Conservation (phyloP, 2,329 filamentous ascomycete genomes). For the Aspergillus latus region DNA sequence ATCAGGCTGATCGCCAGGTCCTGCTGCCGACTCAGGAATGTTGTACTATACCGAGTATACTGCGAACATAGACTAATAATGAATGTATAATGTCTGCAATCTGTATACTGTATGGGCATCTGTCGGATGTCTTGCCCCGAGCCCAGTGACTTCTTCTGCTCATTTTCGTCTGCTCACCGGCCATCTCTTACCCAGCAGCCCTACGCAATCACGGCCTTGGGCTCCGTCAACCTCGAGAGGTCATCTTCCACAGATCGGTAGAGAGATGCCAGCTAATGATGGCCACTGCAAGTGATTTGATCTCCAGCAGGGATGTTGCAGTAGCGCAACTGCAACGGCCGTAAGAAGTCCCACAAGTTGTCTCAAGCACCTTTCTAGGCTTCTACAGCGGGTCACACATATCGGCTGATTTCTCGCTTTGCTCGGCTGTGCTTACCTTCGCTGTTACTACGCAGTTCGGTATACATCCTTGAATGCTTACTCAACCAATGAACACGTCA, state of each 20-base stretch:
- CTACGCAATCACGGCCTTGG: neutral
- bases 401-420: neutral
- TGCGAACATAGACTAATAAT: neutral
- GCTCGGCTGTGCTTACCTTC: too few species aligned
- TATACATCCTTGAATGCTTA: neutral
- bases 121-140: neutral
- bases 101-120: neutral
- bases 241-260: too few species aligned
- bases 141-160: neutral
- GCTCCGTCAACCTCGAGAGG: too few species aligned
- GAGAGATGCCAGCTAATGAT: too few species aligned
- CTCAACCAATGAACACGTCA: conserved; percentile 6
- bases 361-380: too few species aligned
- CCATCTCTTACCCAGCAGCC: neutral
- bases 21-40: neutral
- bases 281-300: neutral
- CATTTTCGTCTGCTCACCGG: neutral
- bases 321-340: neutral
- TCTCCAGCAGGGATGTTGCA: conserved; percentile 1
- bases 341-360: neutral
- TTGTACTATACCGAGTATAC: conserved; percentile 4
- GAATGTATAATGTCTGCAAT: neutral
- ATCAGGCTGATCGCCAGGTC: conserved; percentile 24
- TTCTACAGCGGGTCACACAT: neutral
- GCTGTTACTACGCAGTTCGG: neutral